Evolutionary conservation across 345 rosid species (phyloP).

Genomic region (Gossypium bickii): DNA sequence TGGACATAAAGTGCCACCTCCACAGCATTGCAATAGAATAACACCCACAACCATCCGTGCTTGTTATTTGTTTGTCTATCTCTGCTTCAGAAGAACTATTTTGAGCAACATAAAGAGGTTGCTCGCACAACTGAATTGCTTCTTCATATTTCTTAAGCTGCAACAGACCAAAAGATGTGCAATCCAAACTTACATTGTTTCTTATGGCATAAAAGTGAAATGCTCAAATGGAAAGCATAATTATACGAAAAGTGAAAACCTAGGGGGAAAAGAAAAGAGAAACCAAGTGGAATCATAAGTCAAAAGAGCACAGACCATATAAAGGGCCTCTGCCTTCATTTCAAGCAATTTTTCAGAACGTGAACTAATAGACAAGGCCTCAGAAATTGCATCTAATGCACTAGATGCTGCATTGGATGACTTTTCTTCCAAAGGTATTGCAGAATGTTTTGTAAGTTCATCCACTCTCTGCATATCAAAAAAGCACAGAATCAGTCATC

Average conservation of each 20-base stretch:
- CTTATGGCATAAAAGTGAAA: constrained; percentile 12
- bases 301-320: constrained; percentile 44
- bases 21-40: constrained; percentile 44
- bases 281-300: background rate
- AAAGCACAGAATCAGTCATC: constrained; percentile 17
- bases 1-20: constrained; percentile 70
- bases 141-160: constrained; percentile 74
- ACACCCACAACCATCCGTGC: constrained; percentile 31
- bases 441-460: constrained; percentile 36
- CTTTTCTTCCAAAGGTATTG: constrained; percentile 48
- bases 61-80: constrained; percentile 23
- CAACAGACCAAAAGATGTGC: constrained; percentile 21
- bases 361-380: constrained; percentile 72
- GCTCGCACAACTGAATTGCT: constrained; percentile 71
- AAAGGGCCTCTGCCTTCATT: constrained; percentile 73
- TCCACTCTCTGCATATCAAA: constrained; percentile 62
- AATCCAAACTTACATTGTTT: constrained; percentile 14
- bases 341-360: constrained; percentile 74
- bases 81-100: constrained; percentile 38
- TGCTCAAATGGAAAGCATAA: background rate
- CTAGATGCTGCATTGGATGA: constrained; percentile 54
- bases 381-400: constrained; percentile 57
- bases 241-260: background rate
- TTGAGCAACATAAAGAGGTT: constrained; percentile 60
- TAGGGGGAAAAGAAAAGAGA: background rate